Evolutionary conservation across 306 rosid species (phyloP).

Genomic region (Inga leiocalycina): DNA sequence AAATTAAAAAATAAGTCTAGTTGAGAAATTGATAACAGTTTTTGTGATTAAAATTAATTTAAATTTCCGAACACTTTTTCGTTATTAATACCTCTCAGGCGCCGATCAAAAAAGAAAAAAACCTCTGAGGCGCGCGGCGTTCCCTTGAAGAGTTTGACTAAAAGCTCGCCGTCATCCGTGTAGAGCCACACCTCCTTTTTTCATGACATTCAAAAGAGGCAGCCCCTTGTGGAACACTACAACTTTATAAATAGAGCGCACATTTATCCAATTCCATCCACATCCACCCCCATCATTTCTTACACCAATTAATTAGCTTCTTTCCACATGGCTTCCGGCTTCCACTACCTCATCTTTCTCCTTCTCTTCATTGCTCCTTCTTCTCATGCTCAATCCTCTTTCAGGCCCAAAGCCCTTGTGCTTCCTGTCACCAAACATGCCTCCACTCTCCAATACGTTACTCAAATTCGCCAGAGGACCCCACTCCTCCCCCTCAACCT

Average conservation of each 20-base stretch:
- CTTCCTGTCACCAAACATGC: slow-evolving; percentile 42
- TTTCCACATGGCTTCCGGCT: background rate
- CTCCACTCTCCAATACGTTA: slow-evolving; percentile 49
- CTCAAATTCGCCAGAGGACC: slow-evolving; percentile 54
- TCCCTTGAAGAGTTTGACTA: background rate
- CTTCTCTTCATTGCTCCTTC: background rate
- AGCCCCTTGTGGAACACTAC: background rate
- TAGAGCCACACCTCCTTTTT: background rate
- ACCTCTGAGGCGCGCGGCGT: no score
- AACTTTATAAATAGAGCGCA: background rate
- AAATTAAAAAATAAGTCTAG: no score
- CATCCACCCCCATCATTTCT: background rate
- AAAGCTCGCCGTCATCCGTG: background rate
- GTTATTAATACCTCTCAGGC: no score
- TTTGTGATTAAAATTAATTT: no score
- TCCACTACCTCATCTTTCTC: slow-evolving; percentile 10
- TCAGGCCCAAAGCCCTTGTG: slow-evolving; percentile 56
- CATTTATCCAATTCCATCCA: background rate
- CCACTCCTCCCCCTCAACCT: slow-evolving; percentile 48
- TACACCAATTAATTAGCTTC: background rate
- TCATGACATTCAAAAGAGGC: background rate
- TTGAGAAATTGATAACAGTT: no score
- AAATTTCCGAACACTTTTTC: no score
- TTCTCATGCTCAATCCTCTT: slow-evolving; percentile 43
- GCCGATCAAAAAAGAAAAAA: no score